Evolutionary conservation across 345 rosid genomes (phyloP).

Genomic region (Murraya koenigii): DNA sequence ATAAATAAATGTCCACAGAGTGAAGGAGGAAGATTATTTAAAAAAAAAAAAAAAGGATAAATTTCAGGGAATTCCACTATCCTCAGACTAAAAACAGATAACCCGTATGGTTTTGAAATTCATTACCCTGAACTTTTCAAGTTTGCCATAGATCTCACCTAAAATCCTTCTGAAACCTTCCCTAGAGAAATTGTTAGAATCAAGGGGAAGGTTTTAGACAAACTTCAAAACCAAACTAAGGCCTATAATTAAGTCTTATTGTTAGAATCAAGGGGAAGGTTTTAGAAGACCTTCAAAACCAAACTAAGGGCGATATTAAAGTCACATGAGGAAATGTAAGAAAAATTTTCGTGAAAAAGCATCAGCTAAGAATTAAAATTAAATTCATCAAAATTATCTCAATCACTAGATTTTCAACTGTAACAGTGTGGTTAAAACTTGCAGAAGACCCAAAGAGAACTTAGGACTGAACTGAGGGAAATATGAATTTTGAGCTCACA

Average conservation of each 20-base stretch:
- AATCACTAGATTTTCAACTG: background rate
- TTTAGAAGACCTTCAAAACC: background rate
- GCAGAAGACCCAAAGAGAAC: background rate
- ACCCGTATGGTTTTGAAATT: background rate
- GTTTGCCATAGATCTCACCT: background rate
- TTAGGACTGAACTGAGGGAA: background rate
- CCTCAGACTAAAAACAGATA: background rate
- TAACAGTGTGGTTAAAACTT: background rate
- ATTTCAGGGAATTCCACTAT: background rate
- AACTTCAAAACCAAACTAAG: background rate
- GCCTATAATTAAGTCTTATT: background rate
- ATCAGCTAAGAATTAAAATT: background rate
- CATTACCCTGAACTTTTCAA: background rate
- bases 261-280: background rate
- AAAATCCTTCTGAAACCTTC: background rate
- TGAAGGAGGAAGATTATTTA: slow-evolving; percentile 1
- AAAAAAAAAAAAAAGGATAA: background rate
- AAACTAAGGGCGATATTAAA: background rate
- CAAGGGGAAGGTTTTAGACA: background rate
- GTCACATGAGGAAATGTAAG: background rate
- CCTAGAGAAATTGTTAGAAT: background rate
- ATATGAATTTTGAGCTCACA: background rate
- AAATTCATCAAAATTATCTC: background rate
- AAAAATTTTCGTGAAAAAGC: background rate
- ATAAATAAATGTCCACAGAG: background rate